phyloP scores from a whole-genome alignment of 2,329 filamentous ascomycete species.

The Aspergillus pseudotamarii region DNA sequence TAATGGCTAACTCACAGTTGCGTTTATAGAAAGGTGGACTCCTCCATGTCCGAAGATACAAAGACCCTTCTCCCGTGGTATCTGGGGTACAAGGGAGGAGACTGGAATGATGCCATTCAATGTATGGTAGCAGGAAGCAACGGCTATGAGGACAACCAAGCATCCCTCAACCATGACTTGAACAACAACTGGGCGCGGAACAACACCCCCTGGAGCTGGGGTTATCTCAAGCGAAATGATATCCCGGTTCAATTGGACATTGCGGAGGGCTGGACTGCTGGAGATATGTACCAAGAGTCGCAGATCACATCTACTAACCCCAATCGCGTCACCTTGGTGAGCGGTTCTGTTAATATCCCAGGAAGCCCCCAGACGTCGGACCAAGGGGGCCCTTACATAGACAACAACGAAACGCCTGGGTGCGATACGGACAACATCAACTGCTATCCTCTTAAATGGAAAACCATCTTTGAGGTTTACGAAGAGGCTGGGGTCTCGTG shows the following conservation, averaged over 20 bases:
- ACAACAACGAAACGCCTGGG: constrained; percentile 55
- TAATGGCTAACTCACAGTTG: background rate
- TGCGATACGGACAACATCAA: constrained; percentile 51
- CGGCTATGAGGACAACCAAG: constrained; percentile 56
- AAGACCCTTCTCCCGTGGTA: constrained; percentile 57
- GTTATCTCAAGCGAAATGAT: constrained; percentile 54
- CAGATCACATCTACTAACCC: constrained; percentile 57
- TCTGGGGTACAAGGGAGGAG: constrained; percentile 57
- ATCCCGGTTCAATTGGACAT: constrained; percentile 59
- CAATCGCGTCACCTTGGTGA: constrained; percentile 56
- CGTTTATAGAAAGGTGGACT: constrained; percentile 38
- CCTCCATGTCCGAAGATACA: constrained; percentile 43
- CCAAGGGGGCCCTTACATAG: constrained; percentile 53
- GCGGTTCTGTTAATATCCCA: constrained; percentile 56
- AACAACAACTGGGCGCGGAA: constrained; percentile 59
- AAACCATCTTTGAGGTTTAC: constrained; percentile 54
- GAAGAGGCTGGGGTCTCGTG: constrained; percentile 53
- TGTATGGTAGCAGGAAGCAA: constrained; percentile 58
- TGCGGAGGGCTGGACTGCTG: constrained; percentile 58
- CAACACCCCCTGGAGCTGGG: constrained; percentile 58
- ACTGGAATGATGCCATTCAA: constrained; percentile 55
- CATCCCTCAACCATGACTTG: constrained; percentile 53
- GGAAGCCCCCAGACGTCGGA: constrained; percentile 48
- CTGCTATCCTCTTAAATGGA: constrained; percentile 59
- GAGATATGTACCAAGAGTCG: constrained; percentile 61